Evolutionary conservation across 306 rosid genomes (phyloP).

Genomic region (Herpetospermum pedunculosum): DNA sequence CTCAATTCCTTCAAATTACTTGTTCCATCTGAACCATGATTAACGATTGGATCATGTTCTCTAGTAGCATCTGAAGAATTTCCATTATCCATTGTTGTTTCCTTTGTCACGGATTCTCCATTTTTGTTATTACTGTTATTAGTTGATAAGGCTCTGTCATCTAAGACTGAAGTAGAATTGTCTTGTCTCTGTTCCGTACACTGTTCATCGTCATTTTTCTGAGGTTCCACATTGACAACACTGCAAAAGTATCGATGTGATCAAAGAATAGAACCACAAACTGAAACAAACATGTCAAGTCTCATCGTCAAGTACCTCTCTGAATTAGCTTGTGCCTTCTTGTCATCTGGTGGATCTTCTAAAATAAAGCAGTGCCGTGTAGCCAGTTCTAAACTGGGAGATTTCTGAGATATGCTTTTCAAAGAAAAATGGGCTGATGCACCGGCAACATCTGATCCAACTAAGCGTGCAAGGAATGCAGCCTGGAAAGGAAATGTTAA

Average conservation of each 20-base stretch:
- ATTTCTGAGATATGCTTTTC: slow-evolving; percentile 47
- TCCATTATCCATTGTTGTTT: slow-evolving; percentile 22
- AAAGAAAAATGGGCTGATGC: slow-evolving; percentile 70
- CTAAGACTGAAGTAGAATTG: slow-evolving; percentile 19
- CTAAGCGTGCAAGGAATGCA: slow-evolving; percentile 56
- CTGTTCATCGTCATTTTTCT: slow-evolving; percentile 26
- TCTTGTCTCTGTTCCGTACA: slow-evolving; percentile 29
- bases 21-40: slow-evolving; percentile 21
- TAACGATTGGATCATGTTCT: slow-evolving; percentile 20
- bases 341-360: slow-evolving; percentile 62
- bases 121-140: slow-evolving; percentile 18
- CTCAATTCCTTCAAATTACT: slow-evolving; percentile 27
- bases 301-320: slow-evolving; percentile 40
- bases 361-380: slow-evolving; percentile 59
- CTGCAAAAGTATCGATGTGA: slow-evolving; percentile 21
- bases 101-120: slow-evolving; percentile 34
- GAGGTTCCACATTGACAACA: slow-evolving; percentile 32
- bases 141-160: slow-evolving; percentile 25
- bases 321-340: slow-evolving; percentile 33
- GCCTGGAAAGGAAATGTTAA: slow-evolving; percentile 39
- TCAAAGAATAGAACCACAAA: slow-evolving; percentile 15
- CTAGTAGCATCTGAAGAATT: slow-evolving; percentile 27
- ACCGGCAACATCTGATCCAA: slow-evolving; percentile 66
- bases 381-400: slow-evolving; percentile 65
- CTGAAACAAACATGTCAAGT: slow-evolving; percentile 9